A percentile compares a stretch with the other conserved stretches of the same genome.
Evolutionary conservation across 2,329 filamentous ascomycete species (phyloP).

Genomic region (Talaromyces atroroseus): DNA sequence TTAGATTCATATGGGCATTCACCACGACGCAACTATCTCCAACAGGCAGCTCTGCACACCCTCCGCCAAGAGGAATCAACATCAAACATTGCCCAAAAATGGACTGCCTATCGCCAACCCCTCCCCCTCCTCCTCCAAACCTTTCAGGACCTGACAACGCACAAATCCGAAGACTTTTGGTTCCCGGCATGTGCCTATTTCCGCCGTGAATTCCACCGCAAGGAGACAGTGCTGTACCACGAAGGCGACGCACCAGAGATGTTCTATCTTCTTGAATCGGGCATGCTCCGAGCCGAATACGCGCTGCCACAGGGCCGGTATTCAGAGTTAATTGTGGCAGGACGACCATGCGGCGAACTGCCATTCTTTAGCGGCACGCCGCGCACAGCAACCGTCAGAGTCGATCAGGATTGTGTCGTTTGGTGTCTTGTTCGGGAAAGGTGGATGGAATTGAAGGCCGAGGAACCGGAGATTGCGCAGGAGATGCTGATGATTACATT

Average conservation of each 20-base stretch:
- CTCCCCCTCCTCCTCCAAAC: constrained; percentile 87
- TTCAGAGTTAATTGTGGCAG: constrained; percentile 86
- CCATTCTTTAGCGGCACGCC: constrained; percentile 92
- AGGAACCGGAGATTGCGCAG: constrained; percentile 70
- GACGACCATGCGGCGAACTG: constrained; percentile 90
- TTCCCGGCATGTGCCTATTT: constrained; percentile 75
- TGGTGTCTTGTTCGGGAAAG: constrained; percentile 71
- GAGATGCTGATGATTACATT: constrained; percentile 83
- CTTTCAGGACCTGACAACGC: constrained; percentile 77
- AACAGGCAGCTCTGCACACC: constrained; percentile 70
- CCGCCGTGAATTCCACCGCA: constrained; percentile 57
- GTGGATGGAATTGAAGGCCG: constrained; percentile 67
- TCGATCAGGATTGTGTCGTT: constrained; percentile 72
- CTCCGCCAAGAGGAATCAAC: constrained; percentile 60
- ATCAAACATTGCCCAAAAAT: constrained; percentile 47
- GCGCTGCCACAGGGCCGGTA: constrained; percentile 82
- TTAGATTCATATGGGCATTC: constrained; percentile 53
- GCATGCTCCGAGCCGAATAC: constrained; percentile 86
- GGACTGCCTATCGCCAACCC: constrained; percentile 84
- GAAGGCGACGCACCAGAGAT: constrained; percentile 71
- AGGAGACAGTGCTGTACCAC: constrained; percentile 69
- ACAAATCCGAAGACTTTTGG: constrained; percentile 91
- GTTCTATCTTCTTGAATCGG: constrained; percentile 86
- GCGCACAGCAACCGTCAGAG: constrained; percentile 78
- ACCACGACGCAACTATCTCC: constrained; percentile 71